Evolutionary conservation across 2,329 filamentous ascomycete species (phyloP).

Genomic region (Anisogramma anomala): DNA sequence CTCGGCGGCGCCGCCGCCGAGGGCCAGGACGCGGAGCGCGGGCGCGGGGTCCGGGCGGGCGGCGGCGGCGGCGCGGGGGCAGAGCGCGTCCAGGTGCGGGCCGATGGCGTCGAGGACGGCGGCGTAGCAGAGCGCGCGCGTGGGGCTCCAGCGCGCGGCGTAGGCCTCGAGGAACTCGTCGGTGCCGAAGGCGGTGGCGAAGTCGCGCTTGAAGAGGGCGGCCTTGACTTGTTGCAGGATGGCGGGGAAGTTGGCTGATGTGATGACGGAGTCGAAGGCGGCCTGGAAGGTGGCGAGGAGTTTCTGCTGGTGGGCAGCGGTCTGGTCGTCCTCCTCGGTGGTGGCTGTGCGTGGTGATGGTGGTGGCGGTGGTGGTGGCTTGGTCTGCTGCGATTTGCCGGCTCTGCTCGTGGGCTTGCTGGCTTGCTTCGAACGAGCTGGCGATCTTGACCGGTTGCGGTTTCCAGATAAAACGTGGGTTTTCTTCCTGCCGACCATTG

Average conservation of each 20-base stretch:
- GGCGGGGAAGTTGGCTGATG: constrained; percentile 34
- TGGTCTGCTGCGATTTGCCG: not conserved
- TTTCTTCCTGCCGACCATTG: not conserved
- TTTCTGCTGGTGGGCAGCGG: constrained; percentile 4
- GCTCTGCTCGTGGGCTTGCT: not conserved
- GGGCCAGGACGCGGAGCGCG: constrained; percentile 31
- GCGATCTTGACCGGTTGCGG: not conserved
- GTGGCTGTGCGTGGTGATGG: not conserved
- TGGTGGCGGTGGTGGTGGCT: not conserved
- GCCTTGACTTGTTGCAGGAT: constrained; percentile 72
- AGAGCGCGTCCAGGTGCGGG: constrained; percentile 21
- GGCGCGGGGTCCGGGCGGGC: not conserved
- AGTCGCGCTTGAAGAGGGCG: constrained; percentile 78
- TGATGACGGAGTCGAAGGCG: constrained; percentile 45
- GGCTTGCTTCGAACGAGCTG: not conserved
- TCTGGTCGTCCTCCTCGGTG: not conserved
- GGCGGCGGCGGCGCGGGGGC: not conserved
- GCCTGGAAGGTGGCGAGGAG: constrained; percentile 61
- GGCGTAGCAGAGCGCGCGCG: constrained; percentile 73
- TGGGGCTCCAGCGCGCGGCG: constrained; percentile 81
- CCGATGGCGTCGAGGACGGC: constrained; percentile 33
- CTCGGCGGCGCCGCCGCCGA: constrained; percentile 51
- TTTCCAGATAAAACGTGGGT: not conserved
- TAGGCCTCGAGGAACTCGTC: constrained; percentile 68
- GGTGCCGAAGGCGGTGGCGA: constrained; percentile 64